These are phyloP conservation scores for Desmodesmus armatus DNA, from an alignment of 139 green algal genomes.

Conservation along the genomic window DNA sequence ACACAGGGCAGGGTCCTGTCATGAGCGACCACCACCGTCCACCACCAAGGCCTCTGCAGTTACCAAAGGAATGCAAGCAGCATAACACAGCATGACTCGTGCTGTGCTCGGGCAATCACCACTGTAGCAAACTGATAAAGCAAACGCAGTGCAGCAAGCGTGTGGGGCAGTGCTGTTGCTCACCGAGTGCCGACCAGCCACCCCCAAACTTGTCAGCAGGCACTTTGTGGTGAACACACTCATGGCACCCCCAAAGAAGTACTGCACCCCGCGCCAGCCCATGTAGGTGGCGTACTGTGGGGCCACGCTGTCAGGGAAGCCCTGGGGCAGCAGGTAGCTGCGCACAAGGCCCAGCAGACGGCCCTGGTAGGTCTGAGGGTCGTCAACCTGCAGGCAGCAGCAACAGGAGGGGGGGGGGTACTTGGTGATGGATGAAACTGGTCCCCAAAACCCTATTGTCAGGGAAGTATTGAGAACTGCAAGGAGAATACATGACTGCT, in stretches of 20 bases:
- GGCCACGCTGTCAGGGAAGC: slow-evolving; percentile 82
- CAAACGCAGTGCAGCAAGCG: neutral
- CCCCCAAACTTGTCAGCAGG: slow-evolving; percentile 81
- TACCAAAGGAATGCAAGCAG: too few species aligned
- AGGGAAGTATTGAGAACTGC: too few species aligned
- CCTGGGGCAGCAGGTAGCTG: slow-evolving; percentile 72
- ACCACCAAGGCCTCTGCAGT: too few species aligned
- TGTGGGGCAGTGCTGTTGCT: neutral
- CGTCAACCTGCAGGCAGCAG: slow-evolving; percentile 46
- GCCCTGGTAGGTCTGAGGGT: slow-evolving; percentile 35
- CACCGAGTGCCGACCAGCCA: slow-evolving; percentile 61
- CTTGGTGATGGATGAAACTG: too few species aligned
- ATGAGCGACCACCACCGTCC: too few species aligned
- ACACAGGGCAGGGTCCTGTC: too few species aligned
- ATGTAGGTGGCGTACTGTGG: slow-evolving; percentile 89
- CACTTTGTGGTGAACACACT: slow-evolving; percentile 80
- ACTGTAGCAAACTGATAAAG: too few species aligned
- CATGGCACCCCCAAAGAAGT: slow-evolving; percentile 89
- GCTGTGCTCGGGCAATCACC: too few species aligned
- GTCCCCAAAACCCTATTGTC: too few species aligned
- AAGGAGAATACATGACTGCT: too few species aligned
- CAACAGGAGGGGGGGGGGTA: too few species aligned
- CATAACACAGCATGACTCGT: too few species aligned
- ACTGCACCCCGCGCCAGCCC: slow-evolving; percentile 86
- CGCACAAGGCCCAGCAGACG: slow-evolving; percentile 42